Percentiles rank a stretch among this genome's conserved stretches.
phyloP scores from a whole-genome alignment of 2,329 filamentous ascomycete genomes.

The Xylariaceae sp. region DNA sequence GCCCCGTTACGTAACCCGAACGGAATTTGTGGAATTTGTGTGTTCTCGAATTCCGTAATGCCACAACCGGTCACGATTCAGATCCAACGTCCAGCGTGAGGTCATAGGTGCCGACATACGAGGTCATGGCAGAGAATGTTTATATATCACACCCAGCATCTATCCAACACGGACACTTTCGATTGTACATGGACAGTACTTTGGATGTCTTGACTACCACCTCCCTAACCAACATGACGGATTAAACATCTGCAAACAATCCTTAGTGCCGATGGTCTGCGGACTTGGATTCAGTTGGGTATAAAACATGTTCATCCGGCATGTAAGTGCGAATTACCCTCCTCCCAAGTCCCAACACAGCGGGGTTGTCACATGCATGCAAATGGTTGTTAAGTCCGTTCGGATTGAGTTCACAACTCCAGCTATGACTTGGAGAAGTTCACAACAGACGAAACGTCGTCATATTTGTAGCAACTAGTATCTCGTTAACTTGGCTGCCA shows the following conservation, averaged over 20 bases:
- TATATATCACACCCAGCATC: background rate
- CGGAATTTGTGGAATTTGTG: background rate
- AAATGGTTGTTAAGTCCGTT: background rate
- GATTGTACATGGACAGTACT: background rate
- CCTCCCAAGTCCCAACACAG: background rate
- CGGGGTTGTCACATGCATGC: conserved; percentile 3
- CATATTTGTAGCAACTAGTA: no score
- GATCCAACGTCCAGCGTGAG: background rate
- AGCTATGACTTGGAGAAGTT: background rate
- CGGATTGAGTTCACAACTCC: background rate
- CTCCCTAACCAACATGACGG: background rate
- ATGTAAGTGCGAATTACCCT: background rate
- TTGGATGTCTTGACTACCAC: background rate
- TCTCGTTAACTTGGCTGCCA: no score
- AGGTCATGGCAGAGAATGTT: background rate
- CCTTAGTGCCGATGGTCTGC: background rate
- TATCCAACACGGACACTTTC: no score
- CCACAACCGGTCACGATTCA: background rate
- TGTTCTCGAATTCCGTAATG: background rate
- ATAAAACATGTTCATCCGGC: no score
- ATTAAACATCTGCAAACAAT: background rate
- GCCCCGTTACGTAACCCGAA: background rate
- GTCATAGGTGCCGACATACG: background rate
- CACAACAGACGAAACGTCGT: no score
- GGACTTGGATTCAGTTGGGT: background rate